These are phyloP conservation scores for Cotoneaster glaucophyllus DNA, from an alignment of 306 rosid species.

Conservation along the genomic window DNA sequence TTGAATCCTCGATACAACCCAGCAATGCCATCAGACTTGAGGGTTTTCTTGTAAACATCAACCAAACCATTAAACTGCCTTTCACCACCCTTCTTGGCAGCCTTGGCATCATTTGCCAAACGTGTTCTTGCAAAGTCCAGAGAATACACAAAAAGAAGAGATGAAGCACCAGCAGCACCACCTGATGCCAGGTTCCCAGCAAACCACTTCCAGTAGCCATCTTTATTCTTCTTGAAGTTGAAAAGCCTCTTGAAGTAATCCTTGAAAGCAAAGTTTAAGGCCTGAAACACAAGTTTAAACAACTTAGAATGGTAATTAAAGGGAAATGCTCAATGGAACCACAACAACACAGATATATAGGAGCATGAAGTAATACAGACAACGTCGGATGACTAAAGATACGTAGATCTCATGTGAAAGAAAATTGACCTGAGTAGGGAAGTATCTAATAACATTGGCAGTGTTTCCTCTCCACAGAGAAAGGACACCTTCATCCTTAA, in stretches of 20 bases:
- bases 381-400: not conserved
- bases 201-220: constrained; percentile 94
- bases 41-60: constrained; percentile 76
- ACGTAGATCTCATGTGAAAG: not conserved
- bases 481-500: constrained; percentile 74
- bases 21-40: constrained; percentile 71
- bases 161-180: constrained; percentile 87
- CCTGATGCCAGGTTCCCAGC: constrained; percentile 94
- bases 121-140: constrained; percentile 83
- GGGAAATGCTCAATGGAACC: not conserved
- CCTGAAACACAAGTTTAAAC: constrained; percentile 37
- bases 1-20: constrained; percentile 91
- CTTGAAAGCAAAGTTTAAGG: constrained; percentile 83
- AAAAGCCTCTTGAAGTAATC: constrained; percentile 89
- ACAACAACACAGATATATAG: not conserved
- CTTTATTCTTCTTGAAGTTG: constrained; percentile 78
- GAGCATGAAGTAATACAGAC: not conserved
- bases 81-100: constrained; percentile 81
- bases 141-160: constrained; percentile 73
- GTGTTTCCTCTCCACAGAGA: constrained; percentile 91
- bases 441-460: constrained; percentile 88
- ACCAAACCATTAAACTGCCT: constrained; percentile 83
- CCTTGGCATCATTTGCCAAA: constrained; percentile 72
- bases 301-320: not conserved
- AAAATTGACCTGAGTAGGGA: constrained; percentile 74